Conservation (phyloP, 768 basidiomycete species). For the Coprinopsis strossmayeri region DNA sequence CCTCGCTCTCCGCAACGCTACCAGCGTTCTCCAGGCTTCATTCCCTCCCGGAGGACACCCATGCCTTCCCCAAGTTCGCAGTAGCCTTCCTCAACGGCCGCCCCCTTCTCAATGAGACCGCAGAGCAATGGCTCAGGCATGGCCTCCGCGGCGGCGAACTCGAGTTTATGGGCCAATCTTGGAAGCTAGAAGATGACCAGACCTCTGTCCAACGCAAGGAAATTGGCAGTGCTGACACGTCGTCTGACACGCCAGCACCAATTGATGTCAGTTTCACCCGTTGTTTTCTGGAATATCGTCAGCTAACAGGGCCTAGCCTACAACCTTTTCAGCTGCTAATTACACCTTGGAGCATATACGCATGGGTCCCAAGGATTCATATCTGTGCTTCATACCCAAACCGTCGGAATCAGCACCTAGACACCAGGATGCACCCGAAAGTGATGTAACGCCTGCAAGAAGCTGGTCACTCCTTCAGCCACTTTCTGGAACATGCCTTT, state of each 20-base stretch:
- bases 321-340: constrained; percentile 14
- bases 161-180: constrained; percentile 70
- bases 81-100: constrained; percentile 74
- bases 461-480: constrained; percentile 82
- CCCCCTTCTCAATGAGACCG: constrained; percentile 69
- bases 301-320: constrained; percentile 1
- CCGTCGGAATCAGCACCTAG: constrained; percentile 35
- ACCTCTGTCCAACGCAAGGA: constrained; percentile 40
- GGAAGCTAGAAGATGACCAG: constrained; percentile 36
- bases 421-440: constrained; percentile 46
- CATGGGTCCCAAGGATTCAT: constrained; percentile 62
- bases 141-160: constrained; percentile 70
- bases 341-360: constrained; percentile 69
- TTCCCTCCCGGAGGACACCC: constrained; percentile 72
- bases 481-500: constrained; percentile 74
- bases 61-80: constrained; percentile 77
- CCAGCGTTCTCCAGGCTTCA: constrained; percentile 40
- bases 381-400: constrained; percentile 75
- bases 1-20: constrained; percentile 21
- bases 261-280: constrained; percentile 26
- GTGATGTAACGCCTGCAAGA: constrained; percentile 60
- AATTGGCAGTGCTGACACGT: constrained; percentile 49
- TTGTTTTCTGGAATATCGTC: constrained; percentile 6
- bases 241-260: constrained; percentile 21
- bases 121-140: constrained; percentile 63